Base-by-base conservation (phyloP, 768 basidiomycete species). In the Heimioporus sp. region DNA sequence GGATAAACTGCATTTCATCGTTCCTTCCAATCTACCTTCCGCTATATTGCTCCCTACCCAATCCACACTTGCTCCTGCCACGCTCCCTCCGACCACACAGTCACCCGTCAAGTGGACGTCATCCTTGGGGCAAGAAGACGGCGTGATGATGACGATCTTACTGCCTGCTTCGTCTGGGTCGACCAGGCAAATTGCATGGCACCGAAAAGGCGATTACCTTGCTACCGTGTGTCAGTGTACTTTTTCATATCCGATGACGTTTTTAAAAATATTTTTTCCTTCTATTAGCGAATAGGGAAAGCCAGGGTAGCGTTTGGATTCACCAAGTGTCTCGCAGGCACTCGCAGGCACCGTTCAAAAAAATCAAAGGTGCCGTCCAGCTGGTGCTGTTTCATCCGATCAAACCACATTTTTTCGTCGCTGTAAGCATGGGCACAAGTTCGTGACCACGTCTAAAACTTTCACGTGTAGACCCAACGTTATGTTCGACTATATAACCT, bases 301-400 rank as follows among this genome's bases (percentile, higher is more conserved):
- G 77, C 32, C 89, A 92, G 65, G 86, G 88, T 34, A 83, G 85
- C 41, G 90, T 98, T 28, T 93, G 96, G 83, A 97, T 99, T 46
- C 97, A 99, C 66, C 97, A 99, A 65, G 68, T 97, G 16, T 87
- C 90, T 28, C 87, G 90, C 54, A 85, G 94, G 66, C 90, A 97
- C 69, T 98, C 96, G 5, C 97, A 99, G 72, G 92, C 94, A 5
- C 97, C 97, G 11, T 98, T 99, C 83, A 93, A 88, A 69, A 95
- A 93, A 70, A 82, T 96, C 57, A 91, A 91, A 70, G 97, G 97
- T 31, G 66, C 81, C 13, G 87, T 98, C 10, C 97, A 99, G 71
- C 73, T 86, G 43, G 95, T 97, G 19, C 78, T 89, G 38, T 99
- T 99, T 82, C 97, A 99, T 71, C 97, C 97, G 5, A 72, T 77